Percentiles rank a stretch among this genome's conserved stretches.
These are phyloP conservation scores for Ophiostoma himal-ulmi DNA, from an alignment of 2,329 filamentous ascomycete species.

Conservation along the genomic window DNA sequence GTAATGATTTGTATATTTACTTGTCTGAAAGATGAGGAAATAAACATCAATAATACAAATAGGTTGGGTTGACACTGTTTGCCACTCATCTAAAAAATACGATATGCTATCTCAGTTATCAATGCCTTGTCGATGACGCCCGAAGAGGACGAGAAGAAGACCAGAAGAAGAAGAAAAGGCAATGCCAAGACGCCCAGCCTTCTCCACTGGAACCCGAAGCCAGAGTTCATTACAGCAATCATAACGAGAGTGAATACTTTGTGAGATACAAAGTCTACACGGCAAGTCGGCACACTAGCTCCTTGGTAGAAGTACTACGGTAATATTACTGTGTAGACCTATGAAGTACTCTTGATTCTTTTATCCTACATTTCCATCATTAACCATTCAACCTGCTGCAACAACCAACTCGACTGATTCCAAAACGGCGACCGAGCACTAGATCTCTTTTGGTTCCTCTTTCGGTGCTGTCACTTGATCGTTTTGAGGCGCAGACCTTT, in stretches of 20 bases:
- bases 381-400: no score
- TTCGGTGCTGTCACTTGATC: background rate
- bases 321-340: no score
- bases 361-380: no score
- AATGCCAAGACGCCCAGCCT: background rate
- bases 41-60: no score
- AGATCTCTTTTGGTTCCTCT: background rate
- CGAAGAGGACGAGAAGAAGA: background rate
- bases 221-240: background rate
- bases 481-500: background rate
- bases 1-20: no score
- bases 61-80: no score
- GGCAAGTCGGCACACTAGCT: constrained; percentile 1
- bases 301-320: background rate
- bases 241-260: background rate
- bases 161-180: background rate
- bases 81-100: background rate
- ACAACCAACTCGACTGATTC: background rate
- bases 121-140: no score
- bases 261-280: background rate
- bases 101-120: no score
- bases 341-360: no score
- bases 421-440: constrained; percentile 6
- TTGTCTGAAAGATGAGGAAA: no score
- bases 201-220: background rate